A percentile compares a stretch with the other conserved stretches of the same genome.
Evolutionary conservation across 2,329 filamentous ascomycete species (phyloP).

Genomic region (Neofusicoccum ribis): DNA sequence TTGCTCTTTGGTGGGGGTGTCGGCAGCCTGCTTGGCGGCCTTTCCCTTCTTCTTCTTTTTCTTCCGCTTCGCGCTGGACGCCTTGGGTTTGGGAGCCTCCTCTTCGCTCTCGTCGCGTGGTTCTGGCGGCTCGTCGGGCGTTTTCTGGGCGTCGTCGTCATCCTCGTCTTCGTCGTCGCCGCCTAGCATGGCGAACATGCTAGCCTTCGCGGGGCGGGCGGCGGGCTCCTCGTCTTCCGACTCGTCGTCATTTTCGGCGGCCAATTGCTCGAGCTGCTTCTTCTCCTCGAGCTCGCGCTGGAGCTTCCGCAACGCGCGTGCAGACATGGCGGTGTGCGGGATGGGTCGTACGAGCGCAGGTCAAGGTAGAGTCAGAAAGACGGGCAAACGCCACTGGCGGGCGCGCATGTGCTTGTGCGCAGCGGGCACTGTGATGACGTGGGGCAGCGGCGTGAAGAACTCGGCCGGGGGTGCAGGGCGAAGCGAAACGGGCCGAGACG

Average conservation of each 20-base stretch:
- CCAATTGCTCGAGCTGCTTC: slow-evolving; percentile 45
- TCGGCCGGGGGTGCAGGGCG: not conserved
- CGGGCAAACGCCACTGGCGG: not conserved
- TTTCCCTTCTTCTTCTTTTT: slow-evolving; percentile 64
- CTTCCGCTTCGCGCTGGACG: slow-evolving; percentile 40
- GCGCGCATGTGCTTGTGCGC: not conserved
- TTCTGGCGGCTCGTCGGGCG: slow-evolving; percentile 23
- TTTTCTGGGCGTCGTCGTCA: slow-evolving; percentile 34
- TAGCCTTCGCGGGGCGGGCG: slow-evolving; percentile 37
- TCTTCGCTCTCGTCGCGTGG: slow-evolving; percentile 23
- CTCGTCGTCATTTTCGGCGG: slow-evolving; percentile 39
- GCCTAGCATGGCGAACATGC: slow-evolving; percentile 49
- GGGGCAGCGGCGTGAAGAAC: not conserved
- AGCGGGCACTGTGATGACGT: slow-evolving; percentile 8
- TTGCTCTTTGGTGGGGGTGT: slow-evolving; percentile 47
- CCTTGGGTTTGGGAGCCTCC: slow-evolving; percentile 32
- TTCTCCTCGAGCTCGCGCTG: slow-evolving; percentile 63
- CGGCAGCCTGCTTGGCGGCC: slow-evolving; percentile 12
- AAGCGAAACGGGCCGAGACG: slow-evolving; percentile 10
- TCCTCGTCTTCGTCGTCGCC: slow-evolving; percentile 42
- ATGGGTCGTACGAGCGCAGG: not conserved
- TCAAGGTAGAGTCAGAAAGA: not conserved
- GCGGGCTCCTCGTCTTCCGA: slow-evolving; percentile 39
- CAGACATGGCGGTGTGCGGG: slow-evolving; percentile 55
- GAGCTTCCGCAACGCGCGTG: slow-evolving; percentile 64